These are phyloP conservation scores for Fomitopsis schrenkii DNA, from an alignment of 1,284 basidiomycete species.

Conservation along the genomic window DNA sequence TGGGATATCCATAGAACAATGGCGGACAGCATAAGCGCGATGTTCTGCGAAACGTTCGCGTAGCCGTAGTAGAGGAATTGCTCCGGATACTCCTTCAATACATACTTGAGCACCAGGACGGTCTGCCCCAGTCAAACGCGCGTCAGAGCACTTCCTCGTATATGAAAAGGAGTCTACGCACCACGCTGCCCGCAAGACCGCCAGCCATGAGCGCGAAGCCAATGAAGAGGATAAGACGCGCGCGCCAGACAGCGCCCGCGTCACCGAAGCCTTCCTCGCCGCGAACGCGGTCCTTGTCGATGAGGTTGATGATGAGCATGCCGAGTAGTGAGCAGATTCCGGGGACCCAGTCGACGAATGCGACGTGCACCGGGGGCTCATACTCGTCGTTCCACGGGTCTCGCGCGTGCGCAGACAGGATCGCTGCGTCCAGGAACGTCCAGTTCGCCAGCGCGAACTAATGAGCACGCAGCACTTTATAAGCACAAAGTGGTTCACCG, in stretches of 20 bases:
- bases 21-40: constrained; percentile 87
- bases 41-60: constrained; percentile 91
- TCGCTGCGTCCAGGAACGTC: constrained; percentile 93
- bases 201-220: constrained; percentile 98
- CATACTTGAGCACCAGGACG: constrained; percentile 89
- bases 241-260: constrained; percentile 86
- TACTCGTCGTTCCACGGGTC: constrained; percentile 65
- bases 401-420: constrained; percentile 81
- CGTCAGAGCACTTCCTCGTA: not conserved
- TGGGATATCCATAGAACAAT: constrained; percentile 87
- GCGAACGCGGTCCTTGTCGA: constrained; percentile 90
- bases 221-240: constrained; percentile 87
- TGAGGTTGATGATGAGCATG: constrained; percentile 89
- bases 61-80: constrained; percentile 92
- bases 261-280: constrained; percentile 80
- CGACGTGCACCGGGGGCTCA: constrained; percentile 80
- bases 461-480: not conserved
- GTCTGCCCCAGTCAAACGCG: constrained; percentile 46
- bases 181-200: constrained; percentile 90
- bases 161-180: constrained; percentile 37
- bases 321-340: constrained; percentile 93
- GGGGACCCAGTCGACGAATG: constrained; percentile 93
- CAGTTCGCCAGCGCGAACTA: constrained; percentile 93
- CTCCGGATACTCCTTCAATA: constrained; percentile 69
- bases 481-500: not conserved